Percentiles rank a stretch among this genome's conserved stretches.
Conservation (phyloP, 306 rosid species). For the Bauhinia variegata region DNA sequence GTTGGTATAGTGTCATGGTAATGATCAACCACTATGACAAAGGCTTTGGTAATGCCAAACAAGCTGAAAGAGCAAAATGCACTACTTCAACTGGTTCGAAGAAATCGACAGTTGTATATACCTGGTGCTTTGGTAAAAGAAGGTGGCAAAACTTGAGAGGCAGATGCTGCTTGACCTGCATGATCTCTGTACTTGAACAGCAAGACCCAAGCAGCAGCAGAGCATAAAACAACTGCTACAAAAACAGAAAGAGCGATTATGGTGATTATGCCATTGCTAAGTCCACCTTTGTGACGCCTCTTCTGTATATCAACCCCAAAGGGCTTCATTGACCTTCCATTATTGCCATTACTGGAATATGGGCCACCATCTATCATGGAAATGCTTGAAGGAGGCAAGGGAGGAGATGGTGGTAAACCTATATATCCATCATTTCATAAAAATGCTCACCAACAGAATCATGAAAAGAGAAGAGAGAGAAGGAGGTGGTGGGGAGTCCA, state of each 20-base stretch:
- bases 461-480: constrained; percentile 15
- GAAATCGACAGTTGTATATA: constrained; percentile 37
- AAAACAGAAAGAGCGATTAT: constrained; percentile 62
- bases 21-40: constrained; percentile 2
- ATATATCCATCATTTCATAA: constrained; percentile 32
- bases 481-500: neutral
- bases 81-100: constrained; percentile 15
- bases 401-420: constrained; percentile 95
- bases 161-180: constrained; percentile 42
- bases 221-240: constrained; percentile 59
- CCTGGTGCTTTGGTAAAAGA: constrained; percentile 72
- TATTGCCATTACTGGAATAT: constrained; percentile 50
- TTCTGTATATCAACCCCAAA: constrained; percentile 78
- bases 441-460: constrained; percentile 30
- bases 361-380: constrained; percentile 66
- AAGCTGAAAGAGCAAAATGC: constrained; percentile 1
- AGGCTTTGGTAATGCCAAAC: neutral
- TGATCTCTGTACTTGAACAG: constrained; percentile 53
- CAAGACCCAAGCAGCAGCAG: constrained; percentile 59
- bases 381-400: constrained; percentile 66
- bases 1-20: too few species aligned
- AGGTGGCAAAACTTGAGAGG: constrained; percentile 46
- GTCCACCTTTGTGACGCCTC: constrained; percentile 58
- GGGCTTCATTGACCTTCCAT: constrained; percentile 76
- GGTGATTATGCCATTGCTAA: constrained; percentile 61